phyloP scores from a whole-genome alignment of 805 yeast genomes.

The Metschnikowia gruessii region DNA sequence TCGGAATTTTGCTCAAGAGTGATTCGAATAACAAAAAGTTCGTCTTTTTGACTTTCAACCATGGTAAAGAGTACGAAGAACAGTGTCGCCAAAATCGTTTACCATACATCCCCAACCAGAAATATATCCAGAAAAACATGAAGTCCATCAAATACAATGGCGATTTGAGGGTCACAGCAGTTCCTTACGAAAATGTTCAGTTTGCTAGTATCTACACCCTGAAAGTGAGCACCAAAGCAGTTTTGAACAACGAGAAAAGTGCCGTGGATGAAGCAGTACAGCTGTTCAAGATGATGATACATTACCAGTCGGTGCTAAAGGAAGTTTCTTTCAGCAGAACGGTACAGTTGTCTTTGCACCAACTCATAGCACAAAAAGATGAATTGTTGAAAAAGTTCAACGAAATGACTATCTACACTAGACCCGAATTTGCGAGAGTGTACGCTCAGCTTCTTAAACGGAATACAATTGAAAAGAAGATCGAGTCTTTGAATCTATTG shows the following conservation, averaged over 20 bases:
- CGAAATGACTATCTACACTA: conserved; percentile 25
- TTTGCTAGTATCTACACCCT: conserved; percentile 41
- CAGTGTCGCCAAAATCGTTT: conserved; percentile 23
- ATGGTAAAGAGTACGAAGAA: conserved; percentile 34
- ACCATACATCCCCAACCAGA: conserved; percentile 38
- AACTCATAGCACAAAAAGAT: conserved; percentile 36
- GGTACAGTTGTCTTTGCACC: conserved; percentile 36
- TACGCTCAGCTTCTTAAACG: conserved; percentile 46
- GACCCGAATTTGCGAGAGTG: conserved; percentile 45
- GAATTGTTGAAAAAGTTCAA: conserved; percentile 30
- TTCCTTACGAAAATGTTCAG: conserved; percentile 42
- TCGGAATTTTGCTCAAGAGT: conserved; percentile 56
- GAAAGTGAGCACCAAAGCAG: conserved; percentile 30
- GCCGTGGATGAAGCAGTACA: conserved; percentile 36
- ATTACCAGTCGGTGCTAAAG: conserved; percentile 39
- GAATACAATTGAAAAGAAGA: conserved; percentile 45
- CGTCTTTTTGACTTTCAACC: conserved; percentile 45
- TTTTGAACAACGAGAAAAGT: conserved; percentile 34
- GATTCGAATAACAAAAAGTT: conserved; percentile 31
- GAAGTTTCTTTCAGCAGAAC: conserved; percentile 42
- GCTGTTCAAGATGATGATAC: conserved; percentile 35
- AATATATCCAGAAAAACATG: conserved; percentile 37
- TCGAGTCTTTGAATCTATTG: conserved; percentile 54
- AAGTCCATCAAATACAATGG: conserved; percentile 34
- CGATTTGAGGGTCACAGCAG: conserved; percentile 35